phyloP scores from a whole-genome alignment of 139 green algal species.

The Chlamydomonas applanata region DNA sequence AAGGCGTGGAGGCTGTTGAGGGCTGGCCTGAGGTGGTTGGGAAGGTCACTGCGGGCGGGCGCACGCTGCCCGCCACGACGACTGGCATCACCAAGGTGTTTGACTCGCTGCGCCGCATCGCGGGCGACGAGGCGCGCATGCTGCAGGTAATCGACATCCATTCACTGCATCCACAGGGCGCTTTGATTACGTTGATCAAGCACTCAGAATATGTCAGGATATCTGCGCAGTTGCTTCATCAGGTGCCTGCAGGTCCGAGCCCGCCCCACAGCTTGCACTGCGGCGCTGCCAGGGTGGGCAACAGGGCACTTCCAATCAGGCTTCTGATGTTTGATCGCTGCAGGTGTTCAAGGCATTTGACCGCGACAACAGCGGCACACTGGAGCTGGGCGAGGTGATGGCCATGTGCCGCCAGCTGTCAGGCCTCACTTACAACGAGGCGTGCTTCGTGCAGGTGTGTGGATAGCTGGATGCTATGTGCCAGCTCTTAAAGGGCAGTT shows the following conservation, averaged over 20 bases:
- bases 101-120: slow-evolving; percentile 16
- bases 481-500: too few relatives aligned
- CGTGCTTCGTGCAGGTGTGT: slow-evolving; percentile 40
- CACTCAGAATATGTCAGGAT: too few relatives aligned
- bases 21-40: slow-evolving; percentile 9
- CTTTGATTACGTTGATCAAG: too few relatives aligned
- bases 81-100: slow-evolving; percentile 17
- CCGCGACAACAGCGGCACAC: slow-evolving; percentile 8
- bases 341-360: slow-evolving; percentile 26
- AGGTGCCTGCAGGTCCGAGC: too few relatives aligned
- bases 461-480: too few relatives aligned
- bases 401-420: slow-evolving; percentile 30
- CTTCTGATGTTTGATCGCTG: neutral
- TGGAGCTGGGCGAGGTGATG: slow-evolving; percentile 26
- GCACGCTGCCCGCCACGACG: neutral
- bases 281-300: too few relatives aligned
- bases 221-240: too few relatives aligned
- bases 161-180: too few relatives aligned
- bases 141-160: slow-evolving; percentile 8
- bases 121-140: slow-evolving; percentile 18
- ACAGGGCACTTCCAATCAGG: too few relatives aligned
- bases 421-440: slow-evolving; percentile 30
- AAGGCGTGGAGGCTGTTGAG: neutral
- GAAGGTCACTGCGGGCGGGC: neutral
- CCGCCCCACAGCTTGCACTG: too few relatives aligned